These are phyloP conservation scores for Saussurea involucrata DNA, from an alignment of 129 eudicot species.

Conservation along the genomic window DNA sequence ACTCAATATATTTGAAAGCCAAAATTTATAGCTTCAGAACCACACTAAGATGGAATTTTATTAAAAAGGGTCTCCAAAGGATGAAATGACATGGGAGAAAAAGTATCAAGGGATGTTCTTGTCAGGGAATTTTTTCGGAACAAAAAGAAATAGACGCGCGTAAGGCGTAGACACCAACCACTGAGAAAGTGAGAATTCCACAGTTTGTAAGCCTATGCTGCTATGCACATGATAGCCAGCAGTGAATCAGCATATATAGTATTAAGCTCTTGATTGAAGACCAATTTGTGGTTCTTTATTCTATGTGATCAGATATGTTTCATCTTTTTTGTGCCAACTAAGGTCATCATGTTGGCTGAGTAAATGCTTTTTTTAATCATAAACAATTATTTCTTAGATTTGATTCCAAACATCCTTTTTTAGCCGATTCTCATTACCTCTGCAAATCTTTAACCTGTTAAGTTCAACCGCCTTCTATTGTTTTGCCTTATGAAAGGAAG, in stretches of 20 bases:
- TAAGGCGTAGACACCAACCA: conserved; percentile 25
- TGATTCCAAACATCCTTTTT: conserved; percentile 8
- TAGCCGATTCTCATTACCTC: neutral
- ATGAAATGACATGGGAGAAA: conserved; percentile 23
- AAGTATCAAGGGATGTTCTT: conserved; percentile 21
- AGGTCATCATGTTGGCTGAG: conserved; percentile 20
- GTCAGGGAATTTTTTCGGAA: conserved; percentile 42
- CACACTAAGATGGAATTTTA: conserved; percentile 28
- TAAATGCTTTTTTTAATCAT: neutral
- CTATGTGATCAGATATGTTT: conserved; percentile 23
- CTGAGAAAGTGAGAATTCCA: conserved; percentile 19
- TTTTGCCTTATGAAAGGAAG: conserved; percentile 12
- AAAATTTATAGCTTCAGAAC: conserved; percentile 25
- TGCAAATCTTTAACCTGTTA: neutral
- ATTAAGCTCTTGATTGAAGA: conserved; percentile 18
- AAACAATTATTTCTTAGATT: conserved; percentile 10
- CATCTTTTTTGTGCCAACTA: conserved; percentile 8
- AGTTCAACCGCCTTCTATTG: neutral
- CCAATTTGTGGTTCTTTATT: conserved; percentile 7
- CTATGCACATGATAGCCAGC: neutral
- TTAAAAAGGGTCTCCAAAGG: conserved; percentile 12
- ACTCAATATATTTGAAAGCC: conserved; percentile 26
- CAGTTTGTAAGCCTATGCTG: neutral
- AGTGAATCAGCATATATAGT: neutral
- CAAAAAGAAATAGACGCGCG: conserved; percentile 43